Evolutionary conservation across 257 asterid species (phyloP).

Genomic region (Capsicum pubescens): DNA sequence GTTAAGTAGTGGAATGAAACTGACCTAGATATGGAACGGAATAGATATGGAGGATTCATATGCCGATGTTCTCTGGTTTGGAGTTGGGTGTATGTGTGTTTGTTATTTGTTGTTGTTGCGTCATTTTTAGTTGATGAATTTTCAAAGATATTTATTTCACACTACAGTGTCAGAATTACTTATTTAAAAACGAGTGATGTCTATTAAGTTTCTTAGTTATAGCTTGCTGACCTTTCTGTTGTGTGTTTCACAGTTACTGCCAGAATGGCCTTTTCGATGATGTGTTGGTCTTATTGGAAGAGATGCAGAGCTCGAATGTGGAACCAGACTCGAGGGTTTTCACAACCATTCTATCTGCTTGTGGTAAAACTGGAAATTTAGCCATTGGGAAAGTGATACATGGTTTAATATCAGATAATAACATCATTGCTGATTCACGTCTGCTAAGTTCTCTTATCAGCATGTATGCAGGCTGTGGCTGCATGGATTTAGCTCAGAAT

Average conservation of each 20-base stretch:
- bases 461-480: conserved; percentile 71
- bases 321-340: conserved; percentile 60
- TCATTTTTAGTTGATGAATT: background rate
- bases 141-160: background rate
- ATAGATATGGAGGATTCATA: conserved; percentile 10
- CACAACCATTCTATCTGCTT: conserved; percentile 64
- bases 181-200: background rate
- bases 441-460: conserved; percentile 64
- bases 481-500: conserved; percentile 64
- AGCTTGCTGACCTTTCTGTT: conserved; percentile 30
- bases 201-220: conserved; percentile 27
- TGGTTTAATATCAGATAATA: conserved; percentile 44
- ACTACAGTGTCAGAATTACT: background rate
- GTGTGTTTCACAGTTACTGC: conserved; percentile 59
- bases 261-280: conserved; percentile 62
- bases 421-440: conserved; percentile 51
- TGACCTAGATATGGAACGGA: background rate
- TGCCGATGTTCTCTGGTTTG: background rate
- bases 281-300: conserved; percentile 58
- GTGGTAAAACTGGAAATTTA: conserved; percentile 57
- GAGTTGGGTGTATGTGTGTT: background rate
- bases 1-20: background rate
- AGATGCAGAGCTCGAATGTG: conserved; percentile 57
- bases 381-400: conserved; percentile 60
- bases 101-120: background rate